Conservation (phyloP, 2,329 filamentous ascomycete genomes). For the Albophoma yamanashiensis region DNA sequence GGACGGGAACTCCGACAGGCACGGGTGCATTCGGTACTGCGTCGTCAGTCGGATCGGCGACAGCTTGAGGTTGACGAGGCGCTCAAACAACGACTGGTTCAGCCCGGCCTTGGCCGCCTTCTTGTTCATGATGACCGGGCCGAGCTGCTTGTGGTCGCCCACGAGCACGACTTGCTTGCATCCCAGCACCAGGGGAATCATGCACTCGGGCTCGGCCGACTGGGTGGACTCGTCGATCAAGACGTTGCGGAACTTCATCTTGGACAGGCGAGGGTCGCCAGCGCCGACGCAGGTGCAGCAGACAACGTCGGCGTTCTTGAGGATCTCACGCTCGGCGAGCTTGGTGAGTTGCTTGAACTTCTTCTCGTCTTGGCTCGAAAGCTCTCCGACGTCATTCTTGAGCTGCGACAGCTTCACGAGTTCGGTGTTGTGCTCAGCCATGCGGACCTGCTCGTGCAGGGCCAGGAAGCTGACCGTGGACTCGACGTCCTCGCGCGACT, state of each 20-base stretch:
- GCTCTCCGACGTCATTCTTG: conserved; percentile 81
- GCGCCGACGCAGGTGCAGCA: conserved; percentile 98
- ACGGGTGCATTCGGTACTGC: conserved; percentile 98
- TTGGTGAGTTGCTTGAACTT: conserved; percentile 95
- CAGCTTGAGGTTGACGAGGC: conserved; percentile 82
- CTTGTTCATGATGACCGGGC: conserved; percentile 99
- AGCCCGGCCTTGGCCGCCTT: conserved; percentile 96
- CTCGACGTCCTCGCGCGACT: conserved; percentile 96
- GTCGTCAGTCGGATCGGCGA: conserved; percentile 89
- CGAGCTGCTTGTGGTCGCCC: conserved; percentile 94
- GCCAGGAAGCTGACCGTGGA: conserved; percentile 95
- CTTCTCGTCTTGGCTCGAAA: conserved; percentile 95
- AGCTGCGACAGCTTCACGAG: conserved; percentile 85
- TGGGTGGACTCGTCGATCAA: conserved; percentile 98
- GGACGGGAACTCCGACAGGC: conserved; percentile 90
- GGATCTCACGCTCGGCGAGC: conserved; percentile 86
- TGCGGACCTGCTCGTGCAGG: conserved; percentile 90
- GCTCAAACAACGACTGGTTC: conserved; percentile 97
- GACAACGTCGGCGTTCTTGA: conserved; percentile 92
- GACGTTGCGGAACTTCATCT: conserved; percentile 97
- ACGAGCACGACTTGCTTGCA: conserved; percentile 99
- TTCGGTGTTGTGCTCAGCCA: conserved; percentile 94
- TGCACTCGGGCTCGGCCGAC: conserved; percentile 94
- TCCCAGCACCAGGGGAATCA: conserved; percentile 93
- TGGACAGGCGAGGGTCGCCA: conserved; percentile 85